Evolutionary conservation across 2,329 filamentous ascomycete species (phyloP), one percentile per base, ranked within the genome.

Genomic region (Aspergillus brunneoviolaceus): DNA sequence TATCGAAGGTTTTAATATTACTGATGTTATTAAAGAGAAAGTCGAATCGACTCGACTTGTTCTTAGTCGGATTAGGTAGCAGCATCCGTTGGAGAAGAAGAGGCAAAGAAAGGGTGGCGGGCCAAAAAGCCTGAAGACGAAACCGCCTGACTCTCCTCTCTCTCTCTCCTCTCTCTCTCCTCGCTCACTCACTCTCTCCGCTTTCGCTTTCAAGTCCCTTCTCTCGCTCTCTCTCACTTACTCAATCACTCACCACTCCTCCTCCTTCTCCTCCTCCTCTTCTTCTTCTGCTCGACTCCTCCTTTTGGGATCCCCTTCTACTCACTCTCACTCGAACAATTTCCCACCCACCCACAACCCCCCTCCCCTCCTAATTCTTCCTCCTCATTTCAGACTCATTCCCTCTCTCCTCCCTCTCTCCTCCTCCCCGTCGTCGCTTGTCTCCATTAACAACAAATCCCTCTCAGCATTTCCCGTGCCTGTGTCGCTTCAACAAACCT

Each of bases 71-170:
- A 45, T 45, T 45, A 45, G 39, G 39, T 45, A 45, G 39, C 39
- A 45, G 16, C 39, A 45, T 19, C 39, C 39, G 39, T 45, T 29
- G 27, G 27, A 29, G 27, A 29, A 29, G n/a, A n/a, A 55, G 39
- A 48, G 42, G 42, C 25, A 33, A 48, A 49, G 42, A 49, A 55
- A 55, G 42, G 53, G 53, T 55, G 53, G 53, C 53, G 53, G 52
- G 53, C 53, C 53, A 55, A 55, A 55, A 55, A 35, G 53, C 53
- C 53, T 47, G 53, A 47, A 55, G 53, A 55, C 42, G 53, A 49
- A 55, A 55, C 25, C 53, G 53, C 53, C 53, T 55, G 53, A 47
- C 53, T 55, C 53, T 55, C 53, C 19, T 12, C 39, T 45, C 16
- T 19, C 16, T 42, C 39, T 55, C 53, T 45, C 33, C 39, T 45